Evolutionary conservation across 192 early-diverging fungal species (phyloP).

Genomic region (Backusella parvicylindrica): DNA sequence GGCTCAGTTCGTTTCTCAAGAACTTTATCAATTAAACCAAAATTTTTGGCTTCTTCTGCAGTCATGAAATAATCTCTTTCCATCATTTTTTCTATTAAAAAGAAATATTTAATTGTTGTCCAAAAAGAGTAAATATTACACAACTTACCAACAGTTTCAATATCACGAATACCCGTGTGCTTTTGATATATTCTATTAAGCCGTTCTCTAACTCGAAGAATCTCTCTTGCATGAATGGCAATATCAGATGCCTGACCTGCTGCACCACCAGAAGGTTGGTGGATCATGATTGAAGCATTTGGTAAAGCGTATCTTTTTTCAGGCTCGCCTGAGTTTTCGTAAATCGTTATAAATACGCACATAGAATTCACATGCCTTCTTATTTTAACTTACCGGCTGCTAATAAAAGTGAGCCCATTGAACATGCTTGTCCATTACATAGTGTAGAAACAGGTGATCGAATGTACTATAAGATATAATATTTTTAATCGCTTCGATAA

Average conservation of each 20-base stretch:
- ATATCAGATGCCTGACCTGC: constrained; percentile 94
- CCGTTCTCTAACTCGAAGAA: constrained; percentile 77
- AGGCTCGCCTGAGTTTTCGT: constrained; percentile 53
- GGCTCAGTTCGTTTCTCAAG: constrained; percentile 60
- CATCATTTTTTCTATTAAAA: constrained; percentile 73
- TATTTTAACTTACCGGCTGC: constrained; percentile 58
- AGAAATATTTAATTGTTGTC: too few species aligned
- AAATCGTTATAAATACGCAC: not conserved
- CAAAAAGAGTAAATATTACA: not conserved
- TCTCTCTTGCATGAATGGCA: constrained; percentile 95
- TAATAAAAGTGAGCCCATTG: constrained; percentile 94
- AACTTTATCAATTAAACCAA: constrained; percentile 91
- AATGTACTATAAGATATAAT: constrained; percentile 66
- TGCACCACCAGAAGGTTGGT: constrained; percentile 96
- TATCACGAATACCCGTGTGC: constrained; percentile 77
- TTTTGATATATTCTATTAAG: constrained; percentile 84
- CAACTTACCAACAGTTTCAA: constrained; percentile 73
- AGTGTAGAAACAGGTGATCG: constrained; percentile 89
- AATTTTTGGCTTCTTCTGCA: constrained; percentile 81
- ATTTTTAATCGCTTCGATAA: not conserved
- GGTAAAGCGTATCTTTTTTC: constrained; percentile 87
- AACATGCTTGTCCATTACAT: constrained; percentile 97
- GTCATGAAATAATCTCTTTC: constrained; percentile 96
- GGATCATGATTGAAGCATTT: constrained; percentile 94
- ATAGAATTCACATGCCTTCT: not conserved